Evolutionary conservation across 2,329 filamentous ascomycete genomes (phyloP), one percentile per base, ranked within the genome.

Genomic region (Apiospora aurea): DNA sequence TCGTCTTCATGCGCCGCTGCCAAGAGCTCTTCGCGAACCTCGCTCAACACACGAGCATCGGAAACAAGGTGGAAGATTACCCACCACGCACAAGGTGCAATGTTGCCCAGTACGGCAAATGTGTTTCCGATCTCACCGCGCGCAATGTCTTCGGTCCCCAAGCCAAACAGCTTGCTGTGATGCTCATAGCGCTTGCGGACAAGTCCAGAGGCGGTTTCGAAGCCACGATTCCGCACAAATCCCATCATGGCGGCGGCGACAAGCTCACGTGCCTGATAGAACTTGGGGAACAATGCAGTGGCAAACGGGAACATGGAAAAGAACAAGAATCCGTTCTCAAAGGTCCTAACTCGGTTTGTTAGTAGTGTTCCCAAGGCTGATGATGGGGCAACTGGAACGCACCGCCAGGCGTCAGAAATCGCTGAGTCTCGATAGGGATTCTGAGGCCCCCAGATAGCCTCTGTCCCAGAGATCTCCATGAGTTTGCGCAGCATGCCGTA

Each of bases 71-170:
- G 77, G n/a, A 73, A 78, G 13, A 78, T 69, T 2, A 78, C 71
- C 78, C 76, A 79, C 13, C 75, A 67, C 11, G 76, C 72, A 24
- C 73, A 75, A 14, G 78, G 75, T 0, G 75, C 75, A 1, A 76
- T 75, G 67, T 74, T 79, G 2, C 73, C 75, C 14, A 79, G 66
- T 24, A 79, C 74, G 4, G 76, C 77, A 43, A 78, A 77, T 11
- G 74, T 73, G 61, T 78, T 77, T 11, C 77, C 78, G 2, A 79
- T 72, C 70, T 79, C 77, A 2, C 74, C 75, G 21, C 78, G 76
- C 10, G 74, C 78, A 8, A 77, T 70, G 51, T 80, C 78, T 21
- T 77, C 76, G 7, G 74, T 16, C 34, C 51, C 69, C 1, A 78
- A 44, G 11, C 76, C 75, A 24, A 76, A 77, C 34, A 44, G 29